Conservation (phyloP, 345 rosid genomes). For the Excoecaria agallocha region DNA sequence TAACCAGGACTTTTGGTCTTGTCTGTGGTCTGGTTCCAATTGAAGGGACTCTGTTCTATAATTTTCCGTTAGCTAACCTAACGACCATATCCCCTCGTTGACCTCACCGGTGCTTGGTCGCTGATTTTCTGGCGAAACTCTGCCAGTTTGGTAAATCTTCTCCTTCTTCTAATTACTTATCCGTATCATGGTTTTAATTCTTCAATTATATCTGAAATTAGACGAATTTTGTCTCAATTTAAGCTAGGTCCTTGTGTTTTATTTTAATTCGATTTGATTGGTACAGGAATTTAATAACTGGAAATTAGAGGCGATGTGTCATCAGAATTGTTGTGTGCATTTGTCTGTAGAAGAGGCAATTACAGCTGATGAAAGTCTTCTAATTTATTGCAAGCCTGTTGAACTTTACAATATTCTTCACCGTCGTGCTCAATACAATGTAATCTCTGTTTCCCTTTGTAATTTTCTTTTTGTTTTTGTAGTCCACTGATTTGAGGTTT, state of each 20-base stretch:
- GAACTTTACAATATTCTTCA: conserved; percentile 32
- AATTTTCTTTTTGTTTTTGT: not conserved
- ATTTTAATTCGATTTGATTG: not conserved
- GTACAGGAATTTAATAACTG: not conserved
- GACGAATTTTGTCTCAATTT: conserved; percentile 1
- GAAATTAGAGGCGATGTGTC: conserved; percentile 24
- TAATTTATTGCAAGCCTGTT: conserved; percentile 34
- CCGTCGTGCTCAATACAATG: conserved; percentile 26
- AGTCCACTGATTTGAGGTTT: not conserved
- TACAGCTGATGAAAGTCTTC: conserved; percentile 25
- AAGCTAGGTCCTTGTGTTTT: not conserved
- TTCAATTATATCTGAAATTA: not conserved
- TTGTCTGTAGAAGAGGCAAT: conserved; percentile 16
- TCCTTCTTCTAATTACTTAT: not conserved
- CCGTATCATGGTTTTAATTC: not conserved
- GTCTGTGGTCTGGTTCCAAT: not conserved
- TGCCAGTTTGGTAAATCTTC: not conserved
- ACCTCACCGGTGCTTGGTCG: conserved; percentile 1
- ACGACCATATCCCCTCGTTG: not conserved
- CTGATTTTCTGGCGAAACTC: not conserved
- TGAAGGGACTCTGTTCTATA: not conserved
- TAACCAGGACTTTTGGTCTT: not conserved
- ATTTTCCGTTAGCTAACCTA: conserved; percentile 10
- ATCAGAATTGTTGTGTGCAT: conserved; percentile 29
- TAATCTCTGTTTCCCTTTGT: not conserved